phyloP scores from a whole-genome alignment of 352 stramenopile species.

The Phytophthora multivora region DNA sequence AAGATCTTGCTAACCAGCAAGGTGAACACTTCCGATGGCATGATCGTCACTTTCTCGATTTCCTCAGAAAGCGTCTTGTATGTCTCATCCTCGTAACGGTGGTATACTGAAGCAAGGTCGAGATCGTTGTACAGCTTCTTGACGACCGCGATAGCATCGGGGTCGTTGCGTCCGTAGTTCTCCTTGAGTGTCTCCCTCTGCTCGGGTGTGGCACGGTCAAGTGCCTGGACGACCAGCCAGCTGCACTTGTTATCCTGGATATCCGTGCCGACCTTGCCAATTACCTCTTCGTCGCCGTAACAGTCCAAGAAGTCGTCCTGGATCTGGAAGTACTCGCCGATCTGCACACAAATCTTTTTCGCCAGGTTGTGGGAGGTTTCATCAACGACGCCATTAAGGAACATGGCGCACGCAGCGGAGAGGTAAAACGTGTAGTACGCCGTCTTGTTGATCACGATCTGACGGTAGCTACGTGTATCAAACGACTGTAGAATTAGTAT shows the following conservation, averaged over 20 bases:
- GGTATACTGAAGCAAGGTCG: slow-evolving; percentile 87
- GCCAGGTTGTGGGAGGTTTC: slow-evolving; percentile 80
- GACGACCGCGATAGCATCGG: slow-evolving; percentile 83
- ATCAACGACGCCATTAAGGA: slow-evolving; percentile 83
- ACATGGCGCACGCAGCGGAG: slow-evolving; percentile 92
- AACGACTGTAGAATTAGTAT: slow-evolving; percentile 14
- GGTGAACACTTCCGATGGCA: slow-evolving; percentile 93
- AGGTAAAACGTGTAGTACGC: slow-evolving; percentile 99
- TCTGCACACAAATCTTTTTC: slow-evolving; percentile 95
- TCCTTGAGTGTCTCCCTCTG: slow-evolving; percentile 90
- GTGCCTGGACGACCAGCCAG: slow-evolving; percentile 97
- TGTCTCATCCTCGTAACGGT: slow-evolving; percentile 94
- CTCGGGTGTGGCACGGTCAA: slow-evolving; percentile 65
- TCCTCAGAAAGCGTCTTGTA: slow-evolving; percentile 83
- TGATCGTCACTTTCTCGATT: slow-evolving; percentile 83
- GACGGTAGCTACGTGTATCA: slow-evolving; percentile 51
- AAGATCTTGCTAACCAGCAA: slow-evolving; percentile 96
- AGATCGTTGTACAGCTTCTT: slow-evolving; percentile 96
- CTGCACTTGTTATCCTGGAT: slow-evolving; percentile 99
- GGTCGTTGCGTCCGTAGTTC: slow-evolving; percentile 92
- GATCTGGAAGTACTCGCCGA: slow-evolving; percentile 99
- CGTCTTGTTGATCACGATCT: slow-evolving; percentile 99
- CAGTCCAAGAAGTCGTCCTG: slow-evolving; percentile 99
- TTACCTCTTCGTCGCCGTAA: slow-evolving; percentile 93
- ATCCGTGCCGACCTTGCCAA: slow-evolving; percentile 97